Base-by-base conservation (phyloP, 2,329 filamentous ascomycete species). In the Clonostachys solani region DNA sequence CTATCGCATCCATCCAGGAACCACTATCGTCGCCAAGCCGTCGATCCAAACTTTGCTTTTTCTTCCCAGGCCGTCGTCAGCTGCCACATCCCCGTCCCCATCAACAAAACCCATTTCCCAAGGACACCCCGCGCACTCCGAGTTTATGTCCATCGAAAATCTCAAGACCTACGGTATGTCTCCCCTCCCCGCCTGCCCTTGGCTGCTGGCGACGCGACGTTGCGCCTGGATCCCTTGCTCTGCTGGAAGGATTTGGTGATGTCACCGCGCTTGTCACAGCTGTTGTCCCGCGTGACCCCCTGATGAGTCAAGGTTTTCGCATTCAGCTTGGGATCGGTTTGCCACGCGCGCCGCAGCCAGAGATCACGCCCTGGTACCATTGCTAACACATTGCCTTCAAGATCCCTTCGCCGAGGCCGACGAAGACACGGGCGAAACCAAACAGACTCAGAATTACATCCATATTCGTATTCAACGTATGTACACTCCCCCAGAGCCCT, bases 321-420 rank as follows among this genome's bases (percentile, higher is more conserved):
- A 29, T 10, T 4, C 23, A 29, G 23, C 23, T 29, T 29, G 23
- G 23, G 23, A 29, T 29, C 23, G 3, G 23, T 4, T 4, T 29
- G 23, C 23, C 23, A 10, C 23, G 23, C 23, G 23, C 23, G 23
- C 23, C 23, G 23, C 23, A 29, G 23, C 23, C 23, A 29, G 10
- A 10, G 1, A 29, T 29, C 9, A 10, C 3, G 23, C 9, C 23
- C 10, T 29, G 23, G 23, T 29, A 29, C 23, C 23, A 10, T 6
- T 29, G 23, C 23, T 29, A 29, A 29, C 23, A 29, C 18, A 9
- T 29, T 10, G 4, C 4, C 23, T 19, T 29, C 23, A 29, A 96
- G 94, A 99, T 87, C 94, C 94, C 87, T 99, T 99, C 90, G 94
- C 94, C 87, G 94, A 97, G 89, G 94, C 92, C 84, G 94, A 96